Conservation (phyloP, 2,329 filamentous ascomycete genomes). For the Fusarium sp. region DNA sequence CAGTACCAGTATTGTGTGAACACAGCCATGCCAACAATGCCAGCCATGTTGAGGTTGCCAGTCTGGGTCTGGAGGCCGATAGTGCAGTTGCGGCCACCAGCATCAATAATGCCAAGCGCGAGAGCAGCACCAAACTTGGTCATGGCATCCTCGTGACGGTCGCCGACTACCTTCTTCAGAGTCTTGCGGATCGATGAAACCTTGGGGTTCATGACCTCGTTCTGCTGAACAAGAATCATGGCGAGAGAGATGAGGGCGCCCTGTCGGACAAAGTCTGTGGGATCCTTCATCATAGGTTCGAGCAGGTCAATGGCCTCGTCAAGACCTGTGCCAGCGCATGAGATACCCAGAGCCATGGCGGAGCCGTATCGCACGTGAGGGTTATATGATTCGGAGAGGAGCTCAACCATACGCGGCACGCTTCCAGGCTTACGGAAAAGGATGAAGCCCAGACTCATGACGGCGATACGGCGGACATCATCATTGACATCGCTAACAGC, state of each 20-base stretch:
- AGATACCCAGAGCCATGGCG: constrained; percentile 97
- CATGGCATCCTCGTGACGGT: constrained; percentile 98
- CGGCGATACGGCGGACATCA: constrained; percentile 92
- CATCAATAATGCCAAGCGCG: constrained; percentile 96
- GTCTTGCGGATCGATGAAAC: constrained; percentile 90
- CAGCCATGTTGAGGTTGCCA: constrained; percentile 98
- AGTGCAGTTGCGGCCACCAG: constrained; percentile 96
- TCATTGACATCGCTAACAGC: constrained; percentile 98
- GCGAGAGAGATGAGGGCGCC: constrained; percentile 92
- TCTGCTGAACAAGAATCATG: constrained; percentile 99
- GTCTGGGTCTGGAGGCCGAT: constrained; percentile 98
- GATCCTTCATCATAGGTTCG: constrained; percentile 99
- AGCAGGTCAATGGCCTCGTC: constrained; percentile 96
- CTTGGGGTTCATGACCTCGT: constrained; percentile 98
- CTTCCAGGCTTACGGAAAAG: constrained; percentile 97
- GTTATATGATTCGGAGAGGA: constrained; percentile 98
- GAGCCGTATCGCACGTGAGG: constrained; percentile 97
- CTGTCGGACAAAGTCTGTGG: constrained; percentile 97
- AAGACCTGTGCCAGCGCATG: constrained; percentile 93
- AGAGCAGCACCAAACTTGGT: constrained; percentile 97
- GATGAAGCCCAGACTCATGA: constrained; percentile 98
- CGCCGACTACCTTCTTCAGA: constrained; percentile 90
- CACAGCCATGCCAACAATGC: constrained; percentile 96
- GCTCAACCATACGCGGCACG: constrained; percentile 97
- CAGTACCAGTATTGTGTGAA: constrained; percentile 99